phyloP scores from a whole-genome alignment of 495 filamentous ascomycete species.

The Penicillium ochrochloron region DNA sequence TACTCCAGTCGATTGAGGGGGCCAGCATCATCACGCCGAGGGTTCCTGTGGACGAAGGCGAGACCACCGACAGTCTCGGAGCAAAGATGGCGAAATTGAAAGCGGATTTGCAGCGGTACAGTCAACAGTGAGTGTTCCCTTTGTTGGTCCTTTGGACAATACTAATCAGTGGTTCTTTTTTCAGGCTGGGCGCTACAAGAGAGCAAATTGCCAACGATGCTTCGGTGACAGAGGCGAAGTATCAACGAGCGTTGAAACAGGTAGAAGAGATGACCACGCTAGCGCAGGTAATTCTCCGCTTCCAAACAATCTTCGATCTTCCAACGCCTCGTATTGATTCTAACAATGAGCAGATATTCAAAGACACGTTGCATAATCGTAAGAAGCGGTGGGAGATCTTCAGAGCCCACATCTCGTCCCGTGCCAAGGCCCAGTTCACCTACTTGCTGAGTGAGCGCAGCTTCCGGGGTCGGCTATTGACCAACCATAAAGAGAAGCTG shows the following conservation, averaged over 20 bases:
- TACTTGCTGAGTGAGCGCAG: constrained; percentile 86
- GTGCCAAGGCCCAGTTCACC: constrained; percentile 82
- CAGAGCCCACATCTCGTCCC: constrained; percentile 77
- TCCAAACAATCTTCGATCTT: neutral
- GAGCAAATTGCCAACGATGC: constrained; percentile 64
- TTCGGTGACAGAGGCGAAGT: constrained; percentile 44
- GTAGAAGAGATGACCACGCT: constrained; percentile 56
- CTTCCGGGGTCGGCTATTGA: constrained; percentile 79
- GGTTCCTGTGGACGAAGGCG: constrained; percentile 68
- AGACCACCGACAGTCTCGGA: constrained; percentile 66
- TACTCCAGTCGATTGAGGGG: constrained; percentile 60
- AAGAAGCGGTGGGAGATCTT: constrained; percentile 80
- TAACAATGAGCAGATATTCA: constrained; percentile 52
- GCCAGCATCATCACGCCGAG: constrained; percentile 63
- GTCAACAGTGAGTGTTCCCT: constrained; percentile 48
- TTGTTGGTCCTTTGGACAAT: neutral
- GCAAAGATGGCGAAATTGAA: constrained; percentile 64
- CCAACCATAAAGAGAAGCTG: constrained; percentile 73
- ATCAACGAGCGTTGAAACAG: constrained; percentile 49
- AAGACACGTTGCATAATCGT: constrained; percentile 68
- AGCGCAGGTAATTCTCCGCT: constrained; percentile 46
- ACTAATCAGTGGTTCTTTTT: constrained; percentile 20
- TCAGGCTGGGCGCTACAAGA: constrained; percentile 67
- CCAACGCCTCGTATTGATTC: neutral
- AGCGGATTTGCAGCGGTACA: constrained; percentile 56